These are phyloP conservation scores for Pichia californica DNA, from an alignment of 805 yeast genomes.

Conservation along the genomic window DNA sequence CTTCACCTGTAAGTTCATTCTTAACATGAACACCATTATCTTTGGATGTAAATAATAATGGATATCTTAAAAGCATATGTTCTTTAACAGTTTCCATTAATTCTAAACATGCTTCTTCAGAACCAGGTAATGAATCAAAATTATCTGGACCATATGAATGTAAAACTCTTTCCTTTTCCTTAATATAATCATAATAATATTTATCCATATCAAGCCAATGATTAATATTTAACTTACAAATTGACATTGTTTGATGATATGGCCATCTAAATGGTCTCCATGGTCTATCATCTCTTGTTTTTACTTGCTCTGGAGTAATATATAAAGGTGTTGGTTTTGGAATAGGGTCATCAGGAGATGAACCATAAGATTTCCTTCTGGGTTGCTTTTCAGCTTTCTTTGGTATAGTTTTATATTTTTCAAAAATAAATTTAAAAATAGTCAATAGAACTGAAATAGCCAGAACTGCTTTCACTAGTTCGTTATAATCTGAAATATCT, in stretches of 20 bases:
- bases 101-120: constrained; percentile 54
- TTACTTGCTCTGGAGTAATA: constrained; percentile 63
- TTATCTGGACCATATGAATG: constrained; percentile 54
- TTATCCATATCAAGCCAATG: constrained; percentile 81
- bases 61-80: constrained; percentile 59
- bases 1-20: constrained; percentile 58
- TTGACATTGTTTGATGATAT: constrained; percentile 73
- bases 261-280: constrained; percentile 83
- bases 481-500: too few species aligned
- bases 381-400: too few species aligned
- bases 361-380: constrained; percentile 13
- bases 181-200: constrained; percentile 59
- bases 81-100: constrained; percentile 55
- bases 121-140: constrained; percentile 61
- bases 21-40: constrained; percentile 47
- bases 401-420: too few species aligned
- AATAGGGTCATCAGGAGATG: constrained; percentile 20
- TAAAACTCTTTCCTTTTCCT: constrained; percentile 55
- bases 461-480: too few species aligned
- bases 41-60: constrained; percentile 47
- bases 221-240: constrained; percentile 61
- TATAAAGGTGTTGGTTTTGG: constrained; percentile 51
- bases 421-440: too few species aligned
- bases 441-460: too few species aligned
- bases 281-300: constrained; percentile 63